phyloP scores from a whole-genome alignment of 1,284 basidiomycete species.

The Mycena sp. region DNA sequence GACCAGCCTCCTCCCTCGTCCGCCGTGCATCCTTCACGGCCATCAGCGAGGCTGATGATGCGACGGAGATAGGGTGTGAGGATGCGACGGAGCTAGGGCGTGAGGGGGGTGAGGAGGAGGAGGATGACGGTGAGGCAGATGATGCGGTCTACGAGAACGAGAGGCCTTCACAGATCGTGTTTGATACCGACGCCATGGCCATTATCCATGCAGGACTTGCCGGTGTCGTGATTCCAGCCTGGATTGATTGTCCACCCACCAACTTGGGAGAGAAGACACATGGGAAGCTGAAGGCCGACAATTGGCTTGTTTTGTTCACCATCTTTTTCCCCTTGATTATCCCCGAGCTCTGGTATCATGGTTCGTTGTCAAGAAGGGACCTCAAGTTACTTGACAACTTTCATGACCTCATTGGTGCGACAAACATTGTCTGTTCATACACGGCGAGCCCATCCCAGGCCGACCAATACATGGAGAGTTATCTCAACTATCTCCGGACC shows the following conservation, averaged over 20 bases:
- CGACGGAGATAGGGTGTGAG: neutral
- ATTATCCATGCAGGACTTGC: slow-evolving; percentile 14
- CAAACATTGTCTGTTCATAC: slow-evolving; percentile 20
- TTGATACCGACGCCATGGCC: neutral
- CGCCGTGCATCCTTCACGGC: slow-evolving; percentile 6
- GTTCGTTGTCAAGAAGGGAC: neutral
- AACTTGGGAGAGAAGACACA: slow-evolving; percentile 26
- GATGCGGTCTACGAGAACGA: slow-evolving; percentile 2
- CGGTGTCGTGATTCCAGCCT: slow-evolving; percentile 8
- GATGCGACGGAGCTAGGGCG: no score
- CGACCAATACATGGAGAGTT: slow-evolving; percentile 5
- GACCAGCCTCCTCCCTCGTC: neutral
- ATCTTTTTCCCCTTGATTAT: slow-evolving; percentile 20
- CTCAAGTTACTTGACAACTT: slow-evolving; percentile 6
- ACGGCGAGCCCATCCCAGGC: neutral
- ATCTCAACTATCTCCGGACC: slow-evolving; percentile 1
- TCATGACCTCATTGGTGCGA: slow-evolving; percentile 10
- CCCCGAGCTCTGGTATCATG: slow-evolving; percentile 10
- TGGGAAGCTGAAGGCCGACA: slow-evolving; percentile 29
- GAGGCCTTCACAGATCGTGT: neutral
- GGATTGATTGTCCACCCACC: slow-evolving; percentile 20
- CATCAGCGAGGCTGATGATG: neutral
- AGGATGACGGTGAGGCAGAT: neutral
- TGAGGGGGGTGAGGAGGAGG: no score
- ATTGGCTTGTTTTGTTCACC: slow-evolving; percentile 19